Evolutionary conservation across 108 stramenopile species (phyloP).

Genomic region (Fistulifera solaris): DNA sequence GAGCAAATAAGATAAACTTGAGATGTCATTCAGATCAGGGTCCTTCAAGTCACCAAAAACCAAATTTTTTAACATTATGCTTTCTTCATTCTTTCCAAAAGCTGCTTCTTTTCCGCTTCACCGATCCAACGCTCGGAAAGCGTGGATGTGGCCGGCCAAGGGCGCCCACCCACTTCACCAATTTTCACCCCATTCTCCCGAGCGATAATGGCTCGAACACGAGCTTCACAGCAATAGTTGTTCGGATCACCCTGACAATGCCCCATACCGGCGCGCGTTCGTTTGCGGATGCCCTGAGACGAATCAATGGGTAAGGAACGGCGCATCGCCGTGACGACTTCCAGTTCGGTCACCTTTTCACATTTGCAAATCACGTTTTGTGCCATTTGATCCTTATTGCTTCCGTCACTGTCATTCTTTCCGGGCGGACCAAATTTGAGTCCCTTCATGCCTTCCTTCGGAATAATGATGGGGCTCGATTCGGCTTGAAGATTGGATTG

Average conservation of each 20-base stretch:
- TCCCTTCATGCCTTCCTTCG: slow-evolving; percentile 55
- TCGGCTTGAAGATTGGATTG: slow-evolving; percentile 57
- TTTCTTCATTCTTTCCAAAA: slow-evolving; percentile 34
- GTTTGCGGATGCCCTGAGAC: slow-evolving; percentile 64
- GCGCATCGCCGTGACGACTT: slow-evolving; percentile 63
- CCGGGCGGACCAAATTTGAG: slow-evolving; percentile 61
- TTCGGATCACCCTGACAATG: slow-evolving; percentile 62
- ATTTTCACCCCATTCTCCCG: slow-evolving; percentile 46
- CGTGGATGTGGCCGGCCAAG: slow-evolving; percentile 74
- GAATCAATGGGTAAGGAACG: slow-evolving; percentile 67
- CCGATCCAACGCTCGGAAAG: slow-evolving; percentile 61
- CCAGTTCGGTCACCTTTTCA: slow-evolving; percentile 70
- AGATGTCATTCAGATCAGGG: too few relatives aligned
- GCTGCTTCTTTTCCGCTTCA: slow-evolving; percentile 42
- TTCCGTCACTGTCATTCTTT: slow-evolving; percentile 52
- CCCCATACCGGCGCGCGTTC: slow-evolving; percentile 71
- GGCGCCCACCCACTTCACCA: slow-evolving; percentile 50
- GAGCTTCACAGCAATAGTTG: slow-evolving; percentile 64
- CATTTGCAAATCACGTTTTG: slow-evolving; percentile 70
- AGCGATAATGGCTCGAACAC: slow-evolving; percentile 63
- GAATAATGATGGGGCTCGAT: slow-evolving; percentile 72
- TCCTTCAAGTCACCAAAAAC: too few relatives aligned
- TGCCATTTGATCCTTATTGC: slow-evolving; percentile 51
- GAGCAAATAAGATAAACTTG: too few relatives aligned
- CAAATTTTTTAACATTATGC: background rate